Evolutionary conservation across 495 filamentous ascomycete genomes (phyloP).

Genomic region (Hyaloscypha hepaticicola): DNA sequence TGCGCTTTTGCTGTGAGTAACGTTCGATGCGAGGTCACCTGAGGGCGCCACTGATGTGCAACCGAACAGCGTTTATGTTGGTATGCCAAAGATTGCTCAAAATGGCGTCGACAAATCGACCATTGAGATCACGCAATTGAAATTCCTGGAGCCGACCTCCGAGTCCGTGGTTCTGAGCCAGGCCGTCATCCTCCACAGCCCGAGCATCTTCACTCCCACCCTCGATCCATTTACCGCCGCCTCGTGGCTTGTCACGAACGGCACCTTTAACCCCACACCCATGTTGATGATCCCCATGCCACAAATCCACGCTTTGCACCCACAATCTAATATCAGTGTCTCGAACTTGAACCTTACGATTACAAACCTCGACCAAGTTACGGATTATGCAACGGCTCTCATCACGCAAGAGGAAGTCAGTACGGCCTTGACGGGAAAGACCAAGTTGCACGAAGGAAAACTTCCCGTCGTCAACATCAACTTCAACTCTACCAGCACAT

Average conservation of each 20-base stretch:
- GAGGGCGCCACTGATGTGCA: conserved; percentile 6
- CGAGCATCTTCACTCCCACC: conserved; percentile 50
- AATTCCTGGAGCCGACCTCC: conserved; percentile 57
- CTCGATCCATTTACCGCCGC: conserved; percentile 56
- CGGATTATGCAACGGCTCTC: conserved; percentile 52
- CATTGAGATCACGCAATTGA: conserved; percentile 57
- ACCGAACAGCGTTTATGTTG: conserved; percentile 64
- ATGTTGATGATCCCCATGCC: conserved; percentile 52
- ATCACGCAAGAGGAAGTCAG: conserved; percentile 56
- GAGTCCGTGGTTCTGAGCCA: conserved; percentile 56
- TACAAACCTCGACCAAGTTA: conserved; percentile 54
- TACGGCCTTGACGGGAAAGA: conserved; percentile 58
- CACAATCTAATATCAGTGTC: conserved; percentile 46
- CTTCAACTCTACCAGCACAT: conserved; percentile 55
- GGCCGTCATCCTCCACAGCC: conserved; percentile 45
- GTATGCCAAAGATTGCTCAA: conserved; percentile 71
- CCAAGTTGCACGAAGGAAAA: conserved; percentile 48
- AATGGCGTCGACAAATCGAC: conserved; percentile 62
- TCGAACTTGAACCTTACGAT: conserved; percentile 41
- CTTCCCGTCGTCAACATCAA: conserved; percentile 50
- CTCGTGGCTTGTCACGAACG: conserved; percentile 52
- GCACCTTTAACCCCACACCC: conserved; percentile 49
- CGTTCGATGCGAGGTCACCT: conserved; percentile 5
- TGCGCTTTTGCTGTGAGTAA: conserved; percentile 64
- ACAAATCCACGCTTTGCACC: conserved; percentile 53